Conservation (phyloP, 2,329 filamentous ascomycete genomes). For the Hymenoscyphus linearis region DNA sequence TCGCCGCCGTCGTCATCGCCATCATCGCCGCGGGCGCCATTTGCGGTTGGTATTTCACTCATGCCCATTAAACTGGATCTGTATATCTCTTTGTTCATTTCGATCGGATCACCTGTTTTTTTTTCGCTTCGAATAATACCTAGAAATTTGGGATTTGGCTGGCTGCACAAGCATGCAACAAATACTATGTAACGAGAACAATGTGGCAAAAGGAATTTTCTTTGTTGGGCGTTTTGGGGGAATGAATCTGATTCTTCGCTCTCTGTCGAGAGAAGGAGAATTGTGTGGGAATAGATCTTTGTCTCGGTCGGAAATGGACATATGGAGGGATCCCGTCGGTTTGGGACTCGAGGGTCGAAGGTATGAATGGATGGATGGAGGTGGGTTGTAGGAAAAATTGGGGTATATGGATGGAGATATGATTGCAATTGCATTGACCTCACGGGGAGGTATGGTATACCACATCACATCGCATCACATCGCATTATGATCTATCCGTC, state of each 20-base stretch:
- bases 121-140: neutral
- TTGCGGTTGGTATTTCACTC: slow-evolving; percentile 27
- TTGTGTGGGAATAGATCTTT: neutral
- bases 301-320: neutral
- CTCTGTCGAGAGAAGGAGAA: no score
- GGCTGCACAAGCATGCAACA: no score
- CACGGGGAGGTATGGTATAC: neutral
- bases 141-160: no score
- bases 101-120: neutral
- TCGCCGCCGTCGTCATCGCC: slow-evolving; percentile 21
- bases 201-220: no score
- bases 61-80: neutral
- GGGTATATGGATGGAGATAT: neutral
- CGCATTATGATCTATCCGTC: neutral
- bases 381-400: neutral
- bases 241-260: no score
- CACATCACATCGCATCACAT: neutral
- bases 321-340: neutral
- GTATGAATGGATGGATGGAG: neutral
- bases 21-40: slow-evolving; percentile 23
- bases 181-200: no score
- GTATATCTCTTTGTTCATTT: neutral
- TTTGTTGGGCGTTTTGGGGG: no score
- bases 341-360: neutral
- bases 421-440: neutral